Evolutionary conservation across 2,329 filamentous ascomycete species (phyloP).

Genomic region (Botrytis cinerea): DNA sequence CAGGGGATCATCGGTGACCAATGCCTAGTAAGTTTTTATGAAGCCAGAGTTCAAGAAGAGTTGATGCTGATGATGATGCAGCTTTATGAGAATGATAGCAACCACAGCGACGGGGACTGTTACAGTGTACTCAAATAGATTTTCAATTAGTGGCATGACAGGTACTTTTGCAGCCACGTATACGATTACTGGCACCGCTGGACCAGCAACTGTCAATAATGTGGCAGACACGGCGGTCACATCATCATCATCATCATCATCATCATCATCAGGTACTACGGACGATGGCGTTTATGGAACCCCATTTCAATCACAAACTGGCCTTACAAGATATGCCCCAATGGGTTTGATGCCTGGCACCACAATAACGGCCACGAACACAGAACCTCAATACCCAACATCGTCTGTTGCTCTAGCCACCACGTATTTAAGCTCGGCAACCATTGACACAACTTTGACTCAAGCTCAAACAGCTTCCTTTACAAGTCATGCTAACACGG

Average conservation of each 20-base stretch:
- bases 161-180: conserved; percentile 52
- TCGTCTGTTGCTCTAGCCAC: conserved; percentile 42
- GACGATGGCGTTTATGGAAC: conserved; percentile 35
- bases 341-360: conserved; percentile 45
- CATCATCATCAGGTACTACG: conserved; percentile 17
- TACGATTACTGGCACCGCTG: conserved; percentile 44
- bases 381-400: conserved; percentile 43
- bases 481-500: conserved; percentile 43
- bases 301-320: conserved; percentile 44
- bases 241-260: too few relatives aligned
- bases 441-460: conserved; percentile 43
- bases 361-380: conserved; percentile 44
- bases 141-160: conserved; percentile 65
- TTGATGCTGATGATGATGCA: conserved; percentile 37
- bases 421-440: conserved; percentile 40
- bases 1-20: conserved; percentile 35
- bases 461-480: conserved; percentile 42
- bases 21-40: conserved; percentile 41
- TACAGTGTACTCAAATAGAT: conserved; percentile 62
- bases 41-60: neutral
- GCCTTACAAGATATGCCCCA: conserved; percentile 44
- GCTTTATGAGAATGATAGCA: conserved; percentile 61
- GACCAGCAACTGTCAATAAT: conserved; percentile 38
- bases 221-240: conserved; percentile 26
- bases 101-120: conserved; percentile 56